Evolutionary conservation across 2,329 filamentous ascomycete species (phyloP).

Genomic region (Talaromyces amestolkiae): DNA sequence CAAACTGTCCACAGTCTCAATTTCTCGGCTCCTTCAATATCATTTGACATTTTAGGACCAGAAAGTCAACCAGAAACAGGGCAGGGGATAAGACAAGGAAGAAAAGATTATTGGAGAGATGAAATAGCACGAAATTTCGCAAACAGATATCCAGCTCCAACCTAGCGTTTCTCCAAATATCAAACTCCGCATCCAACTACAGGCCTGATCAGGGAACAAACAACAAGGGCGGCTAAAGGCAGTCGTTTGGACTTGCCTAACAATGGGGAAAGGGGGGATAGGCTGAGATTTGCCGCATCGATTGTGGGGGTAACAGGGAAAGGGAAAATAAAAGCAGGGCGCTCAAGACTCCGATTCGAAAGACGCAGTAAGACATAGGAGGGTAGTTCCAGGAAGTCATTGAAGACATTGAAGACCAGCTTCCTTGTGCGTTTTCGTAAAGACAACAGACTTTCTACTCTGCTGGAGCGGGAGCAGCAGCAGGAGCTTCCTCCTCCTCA

Average conservation of each 20-base stretch:
- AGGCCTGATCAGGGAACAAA: constrained; percentile 25
- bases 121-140: constrained; percentile 14
- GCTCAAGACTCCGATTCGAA: constrained; percentile 26
- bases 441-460: constrained; percentile 11
- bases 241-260: constrained; percentile 22
- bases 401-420: neutral
- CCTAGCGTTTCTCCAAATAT: constrained; percentile 42
- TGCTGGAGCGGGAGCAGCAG: constrained; percentile 24
- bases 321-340: neutral
- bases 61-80: neutral
- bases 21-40: neutral
- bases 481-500: constrained; percentile 33
- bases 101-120: constrained; percentile 17
- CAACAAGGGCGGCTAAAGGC: constrained; percentile 37
- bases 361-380: constrained; percentile 19
- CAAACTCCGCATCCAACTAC: constrained; percentile 44
- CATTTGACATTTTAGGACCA: neutral
- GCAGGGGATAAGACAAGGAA: constrained; percentile 10
- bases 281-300: neutral
- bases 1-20: neutral
- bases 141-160: constrained; percentile 32
- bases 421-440: constrained; percentile 9
- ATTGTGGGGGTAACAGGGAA: neutral
- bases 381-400: neutral
- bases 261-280: neutral